A percentile compares a stretch with the other conserved stretches of the same genome.
phyloP scores from a whole-genome alignment of 192 early-diverging fungal species.

The Lobosporangium transversale region DNA sequence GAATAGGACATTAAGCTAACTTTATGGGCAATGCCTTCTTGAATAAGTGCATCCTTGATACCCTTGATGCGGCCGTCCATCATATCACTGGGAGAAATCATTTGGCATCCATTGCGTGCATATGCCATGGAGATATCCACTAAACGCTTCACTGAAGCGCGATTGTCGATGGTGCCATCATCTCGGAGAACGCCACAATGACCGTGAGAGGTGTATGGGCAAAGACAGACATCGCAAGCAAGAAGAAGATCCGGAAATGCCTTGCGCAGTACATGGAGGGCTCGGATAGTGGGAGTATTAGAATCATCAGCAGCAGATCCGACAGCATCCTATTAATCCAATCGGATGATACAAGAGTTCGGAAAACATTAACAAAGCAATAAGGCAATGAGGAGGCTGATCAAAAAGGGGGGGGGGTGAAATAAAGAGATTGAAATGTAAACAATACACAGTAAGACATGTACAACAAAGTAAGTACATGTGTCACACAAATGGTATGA shows the following conservation, averaged over 20 bases:
- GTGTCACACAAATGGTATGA: no score
- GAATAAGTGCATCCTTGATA: slow-evolving; percentile 87
- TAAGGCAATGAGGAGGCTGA: no score
- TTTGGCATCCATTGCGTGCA: slow-evolving; percentile 87
- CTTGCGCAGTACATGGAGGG: slow-evolving; percentile 79
- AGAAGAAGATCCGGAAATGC: slow-evolving; percentile 85
- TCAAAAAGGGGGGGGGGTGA: no score
- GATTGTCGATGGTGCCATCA: slow-evolving; percentile 89
- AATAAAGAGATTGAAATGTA: no score
- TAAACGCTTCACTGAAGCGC: slow-evolving; percentile 76
- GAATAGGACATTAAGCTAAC: slow-evolving; percentile 95
- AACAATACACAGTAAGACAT: no score
- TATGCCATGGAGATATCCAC: slow-evolving; percentile 88
- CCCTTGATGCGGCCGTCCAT: slow-evolving; percentile 95
- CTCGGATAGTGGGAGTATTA: slow-evolving; percentile 84
- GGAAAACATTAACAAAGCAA: no score
- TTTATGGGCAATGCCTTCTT: slow-evolving; percentile 77
- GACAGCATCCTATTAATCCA: slow-evolving; percentile 67
- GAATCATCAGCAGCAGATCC: slow-evolving; percentile 88
- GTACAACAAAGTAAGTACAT: no score
- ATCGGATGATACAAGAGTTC: not conserved
- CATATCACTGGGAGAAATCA: slow-evolving; percentile 96
- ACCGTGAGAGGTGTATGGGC: slow-evolving; percentile 96
- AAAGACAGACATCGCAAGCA: slow-evolving; percentile 96
- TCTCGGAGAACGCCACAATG: slow-evolving; percentile 88